Base-by-base conservation (phyloP, 805 yeast genomes). In the Millerago galiae region DNA sequence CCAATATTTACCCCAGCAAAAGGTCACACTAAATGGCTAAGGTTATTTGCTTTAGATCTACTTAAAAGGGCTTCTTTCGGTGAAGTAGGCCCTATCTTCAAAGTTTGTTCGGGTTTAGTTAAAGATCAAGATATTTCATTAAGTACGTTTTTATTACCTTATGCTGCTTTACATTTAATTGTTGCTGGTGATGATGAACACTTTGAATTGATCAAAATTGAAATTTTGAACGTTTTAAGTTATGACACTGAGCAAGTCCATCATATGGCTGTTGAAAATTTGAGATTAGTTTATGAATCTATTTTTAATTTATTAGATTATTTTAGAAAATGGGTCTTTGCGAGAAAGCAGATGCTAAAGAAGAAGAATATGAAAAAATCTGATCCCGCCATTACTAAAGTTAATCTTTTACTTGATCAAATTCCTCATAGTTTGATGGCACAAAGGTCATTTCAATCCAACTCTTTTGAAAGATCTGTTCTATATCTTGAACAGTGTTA, bases 401-500 rank as follows among this genome's bases (percentile, higher is more conserved):
- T 78, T 3, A 70, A 70, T 36, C 38, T 43, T 1, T 75, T 88
- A 44, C 58, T 88, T 11, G 63, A 62, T 2, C 56, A 63, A 2
- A 72, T 90, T 9, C 85, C 95, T 0, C 76, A 81, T 25, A 79
- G 77, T 30, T 56, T 84, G 17, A 68, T 93, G 53, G 96, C 96
- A 0, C 68, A 72, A 29, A 70, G 93, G 40, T 83, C 97, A 0
- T 74, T 88, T 1, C 88, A 88, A 49, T 85, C 95, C 46, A 85
- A 79, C 36, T 81, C 95, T 0, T 88, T 79, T 56, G 97, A 95
- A 49, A 69, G 98, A 36, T 89, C 98, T 0, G 79, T 91, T 8
- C 66, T 90, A 40, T 88, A 87, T 58, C 68, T 86, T 54, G 99
- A 93, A 52, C 86, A 86, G 53, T 78, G 84, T 46, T 75, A 74